Conservation (phyloP, 163 green algal genomes). For the Chlamydomonas reinhardtii region DNA sequence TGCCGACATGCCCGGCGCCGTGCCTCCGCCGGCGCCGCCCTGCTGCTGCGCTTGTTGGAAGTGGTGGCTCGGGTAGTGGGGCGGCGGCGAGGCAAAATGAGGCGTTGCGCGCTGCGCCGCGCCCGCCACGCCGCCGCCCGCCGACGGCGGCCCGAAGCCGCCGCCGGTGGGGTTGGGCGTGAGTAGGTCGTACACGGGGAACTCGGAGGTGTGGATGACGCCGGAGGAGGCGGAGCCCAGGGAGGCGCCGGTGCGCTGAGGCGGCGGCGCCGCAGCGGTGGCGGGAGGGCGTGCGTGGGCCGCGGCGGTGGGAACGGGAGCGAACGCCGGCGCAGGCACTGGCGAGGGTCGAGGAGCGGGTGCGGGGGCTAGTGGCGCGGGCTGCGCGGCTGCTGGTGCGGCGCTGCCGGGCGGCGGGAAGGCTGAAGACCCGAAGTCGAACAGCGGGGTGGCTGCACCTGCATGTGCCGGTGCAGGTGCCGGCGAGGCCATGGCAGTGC, state of each 20-base stretch:
- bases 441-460: no score
- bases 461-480: no score
- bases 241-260: not conserved
- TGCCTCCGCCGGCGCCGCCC: not conserved
- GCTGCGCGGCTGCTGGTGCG: no score
- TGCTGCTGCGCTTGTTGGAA: not conserved
- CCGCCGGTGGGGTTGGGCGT: constrained; percentile 24
- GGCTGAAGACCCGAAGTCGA: no score
- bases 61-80: not conserved
- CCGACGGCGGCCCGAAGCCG: not conserved
- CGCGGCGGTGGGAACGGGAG: no score
- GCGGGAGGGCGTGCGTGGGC: no score
- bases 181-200: constrained; percentile 31
- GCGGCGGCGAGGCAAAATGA: not conserved
- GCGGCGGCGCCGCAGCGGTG: not conserved
- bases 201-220: constrained; percentile 39
- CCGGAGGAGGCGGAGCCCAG: not conserved
- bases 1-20: not conserved
- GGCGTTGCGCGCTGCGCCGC: no score
- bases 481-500: no score
- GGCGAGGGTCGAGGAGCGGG: no score
- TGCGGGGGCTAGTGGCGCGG: no score
- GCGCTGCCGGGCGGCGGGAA: no score
- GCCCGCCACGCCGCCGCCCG: not conserved
- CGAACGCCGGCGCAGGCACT: no score